Percentiles rank a stretch among this genome's conserved stretches.
These are phyloP conservation scores for Isoetes taiwanensis DNA, from an alignment of 75 land plant genomes.

Conservation along the genomic window DNA sequence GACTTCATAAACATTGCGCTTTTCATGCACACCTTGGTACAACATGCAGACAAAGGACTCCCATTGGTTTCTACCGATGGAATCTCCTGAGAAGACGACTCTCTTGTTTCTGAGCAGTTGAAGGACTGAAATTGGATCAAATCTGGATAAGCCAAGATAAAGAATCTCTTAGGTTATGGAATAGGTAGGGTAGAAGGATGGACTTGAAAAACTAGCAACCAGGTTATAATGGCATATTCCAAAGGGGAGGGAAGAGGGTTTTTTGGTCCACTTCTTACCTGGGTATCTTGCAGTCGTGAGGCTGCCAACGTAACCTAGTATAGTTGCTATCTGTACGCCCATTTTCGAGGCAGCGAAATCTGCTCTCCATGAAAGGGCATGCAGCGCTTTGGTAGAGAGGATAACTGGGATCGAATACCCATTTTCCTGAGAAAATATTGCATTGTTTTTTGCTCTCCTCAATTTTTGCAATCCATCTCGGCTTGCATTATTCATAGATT, in stretches of 20 bases:
- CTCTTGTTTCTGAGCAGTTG: neutral
- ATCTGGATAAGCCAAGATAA: too few species aligned
- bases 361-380: neutral
- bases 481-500: too few species aligned
- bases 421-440: neutral
- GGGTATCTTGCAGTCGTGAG: neutral
- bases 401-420: neutral
- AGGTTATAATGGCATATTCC: too few species aligned
- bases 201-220: neutral
- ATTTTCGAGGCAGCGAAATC: neutral
- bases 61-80: constrained; percentile 2
- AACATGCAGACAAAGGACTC: constrained; percentile 3
- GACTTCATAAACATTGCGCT: neutral
- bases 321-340: neutral
- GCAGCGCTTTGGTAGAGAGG: neutral
- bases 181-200: neutral
- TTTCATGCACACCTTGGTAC: neutral
- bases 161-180: too few species aligned
- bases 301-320: neutral
- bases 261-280: neutral
- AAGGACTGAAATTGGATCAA: neutral
- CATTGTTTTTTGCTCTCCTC: too few species aligned
- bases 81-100: constrained; percentile 1
- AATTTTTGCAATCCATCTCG: too few species aligned
- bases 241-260: neutral